phyloP scores from a whole-genome alignment of 2,329 filamentous ascomycete species.

The Beauveria pseudobassiana region DNA sequence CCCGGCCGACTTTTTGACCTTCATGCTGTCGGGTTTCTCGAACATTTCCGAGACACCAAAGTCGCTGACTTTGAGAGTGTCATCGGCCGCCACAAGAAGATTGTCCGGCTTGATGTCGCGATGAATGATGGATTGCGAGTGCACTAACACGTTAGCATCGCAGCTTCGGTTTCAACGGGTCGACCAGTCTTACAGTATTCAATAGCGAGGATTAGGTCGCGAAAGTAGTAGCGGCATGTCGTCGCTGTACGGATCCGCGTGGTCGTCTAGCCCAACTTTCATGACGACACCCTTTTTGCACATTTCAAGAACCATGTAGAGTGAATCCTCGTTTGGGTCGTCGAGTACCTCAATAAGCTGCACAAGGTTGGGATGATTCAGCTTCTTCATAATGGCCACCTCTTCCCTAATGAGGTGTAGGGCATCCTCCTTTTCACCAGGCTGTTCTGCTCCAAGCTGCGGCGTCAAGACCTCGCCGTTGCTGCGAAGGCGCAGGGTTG shows the following conservation, averaged over 20 bases:
- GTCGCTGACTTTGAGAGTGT: constrained; percentile 94
- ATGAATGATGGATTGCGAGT: constrained; percentile 90
- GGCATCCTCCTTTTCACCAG: constrained; percentile 59
- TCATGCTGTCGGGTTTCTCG: constrained; percentile 76
- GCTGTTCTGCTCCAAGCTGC: constrained; percentile 21
- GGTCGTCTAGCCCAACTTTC: constrained; percentile 84
- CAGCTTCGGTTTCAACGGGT: neutral
- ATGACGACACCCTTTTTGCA: constrained; percentile 97
- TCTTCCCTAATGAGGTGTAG: constrained; percentile 89
- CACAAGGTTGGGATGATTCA: constrained; percentile 91
- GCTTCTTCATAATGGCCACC: constrained; percentile 98
- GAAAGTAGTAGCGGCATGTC: constrained; percentile 88
- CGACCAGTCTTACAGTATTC: constrained; percentile 64
- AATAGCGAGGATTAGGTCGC: constrained; percentile 88
- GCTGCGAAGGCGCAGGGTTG: constrained; percentile 15
- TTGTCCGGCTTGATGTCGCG: constrained; percentile 98
- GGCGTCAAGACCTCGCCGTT: constrained; percentile 21
- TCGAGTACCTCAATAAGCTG: constrained; percentile 89
- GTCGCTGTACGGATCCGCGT: constrained; percentile 71
- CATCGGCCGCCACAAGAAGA: constrained; percentile 78
- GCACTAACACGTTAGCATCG: constrained; percentile 46
- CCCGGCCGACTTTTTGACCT: constrained; percentile 84
- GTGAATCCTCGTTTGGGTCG: constrained; percentile 87
- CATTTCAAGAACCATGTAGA: constrained; percentile 99
- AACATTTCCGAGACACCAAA: constrained; percentile 99